phyloP scores from a whole-genome alignment of 306 rosid genomes.

The Cotoneaster glaucophyllus region DNA sequence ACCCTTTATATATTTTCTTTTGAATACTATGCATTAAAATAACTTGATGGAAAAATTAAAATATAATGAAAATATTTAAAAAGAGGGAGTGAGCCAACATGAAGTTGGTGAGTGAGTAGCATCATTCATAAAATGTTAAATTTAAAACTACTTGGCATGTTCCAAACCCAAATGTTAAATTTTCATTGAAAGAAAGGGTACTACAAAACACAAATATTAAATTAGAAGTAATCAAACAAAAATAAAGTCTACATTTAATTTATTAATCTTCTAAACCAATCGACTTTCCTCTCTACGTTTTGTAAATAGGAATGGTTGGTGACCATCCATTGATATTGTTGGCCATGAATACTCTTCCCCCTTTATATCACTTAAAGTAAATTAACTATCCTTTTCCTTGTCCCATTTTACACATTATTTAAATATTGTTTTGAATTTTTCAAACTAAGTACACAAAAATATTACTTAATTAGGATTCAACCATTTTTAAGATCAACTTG shows the following conservation, averaged over 20 bases:
- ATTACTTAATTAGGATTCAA: not conserved
- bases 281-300: not conserved
- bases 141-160: not conserved
- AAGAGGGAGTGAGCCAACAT: not conserved
- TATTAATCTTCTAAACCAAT: not conserved
- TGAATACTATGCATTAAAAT: not conserved
- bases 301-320: not conserved
- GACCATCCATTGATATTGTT: not conserved
- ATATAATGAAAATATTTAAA: not conserved
- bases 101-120: not conserved
- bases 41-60: not conserved
- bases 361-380: not conserved
- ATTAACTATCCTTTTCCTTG: not conserved
- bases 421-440: not conserved
- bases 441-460: not conserved
- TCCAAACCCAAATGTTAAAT: not conserved
- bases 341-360: not conserved
- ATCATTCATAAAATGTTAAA: not conserved
- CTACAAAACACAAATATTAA: too few species aligned
- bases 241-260: not conserved
- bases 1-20: not conserved
- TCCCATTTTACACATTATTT: not conserved
- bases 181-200: too few species aligned
- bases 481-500: not conserved
- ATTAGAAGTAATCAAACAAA: too few species aligned